A percentile compares a stretch with the other conserved stretches of the same genome.
Evolutionary conservation across 768 basidiomycete genomes (phyloP).

Genomic region (Podaxis sp.): DNA sequence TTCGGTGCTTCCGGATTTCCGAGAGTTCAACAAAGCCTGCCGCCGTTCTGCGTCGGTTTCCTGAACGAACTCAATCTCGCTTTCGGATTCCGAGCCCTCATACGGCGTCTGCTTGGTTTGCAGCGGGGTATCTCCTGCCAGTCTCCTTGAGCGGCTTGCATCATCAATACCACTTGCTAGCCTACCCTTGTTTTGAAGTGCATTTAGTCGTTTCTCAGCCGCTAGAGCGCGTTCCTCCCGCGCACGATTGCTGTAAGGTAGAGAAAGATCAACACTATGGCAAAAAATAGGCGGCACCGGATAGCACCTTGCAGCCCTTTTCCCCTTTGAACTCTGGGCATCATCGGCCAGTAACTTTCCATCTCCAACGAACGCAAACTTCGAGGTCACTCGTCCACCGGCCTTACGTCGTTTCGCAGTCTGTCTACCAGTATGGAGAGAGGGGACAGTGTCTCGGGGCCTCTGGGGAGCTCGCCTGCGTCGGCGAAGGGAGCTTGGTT

Average conservation of each 20-base stretch:
- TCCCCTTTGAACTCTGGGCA: constrained; percentile 53
- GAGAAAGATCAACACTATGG: not conserved
- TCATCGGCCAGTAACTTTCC: constrained; percentile 52
- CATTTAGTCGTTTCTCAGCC: constrained; percentile 58
- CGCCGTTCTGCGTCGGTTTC: constrained; percentile 51
- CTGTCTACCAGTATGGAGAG: constrained; percentile 57
- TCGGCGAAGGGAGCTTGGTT: constrained; percentile 51
- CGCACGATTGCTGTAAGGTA: constrained; percentile 61
- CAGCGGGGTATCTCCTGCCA: constrained; percentile 10
- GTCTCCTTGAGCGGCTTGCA: not conserved
- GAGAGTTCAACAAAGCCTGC: constrained; percentile 46
- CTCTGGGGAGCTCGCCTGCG: constrained; percentile 23
- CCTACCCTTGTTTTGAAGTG: constrained; percentile 31
- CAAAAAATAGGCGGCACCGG: not conserved
- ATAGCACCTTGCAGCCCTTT: constrained; percentile 62
- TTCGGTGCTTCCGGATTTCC: constrained; percentile 34
- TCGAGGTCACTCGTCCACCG: constrained; percentile 63
- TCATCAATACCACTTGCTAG: not conserved
- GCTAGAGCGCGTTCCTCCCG: constrained; percentile 77
- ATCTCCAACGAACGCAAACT: constrained; percentile 56
- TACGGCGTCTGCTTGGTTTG: constrained; percentile 15
- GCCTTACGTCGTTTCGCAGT: constrained; percentile 69
- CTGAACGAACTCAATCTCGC: constrained; percentile 33
- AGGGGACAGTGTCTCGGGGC: constrained; percentile 44
- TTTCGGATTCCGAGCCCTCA: constrained; percentile 29